Evolutionary conservation across 768 basidiomycete genomes (phyloP).

Genomic region (Nidula microcarpa): DNA sequence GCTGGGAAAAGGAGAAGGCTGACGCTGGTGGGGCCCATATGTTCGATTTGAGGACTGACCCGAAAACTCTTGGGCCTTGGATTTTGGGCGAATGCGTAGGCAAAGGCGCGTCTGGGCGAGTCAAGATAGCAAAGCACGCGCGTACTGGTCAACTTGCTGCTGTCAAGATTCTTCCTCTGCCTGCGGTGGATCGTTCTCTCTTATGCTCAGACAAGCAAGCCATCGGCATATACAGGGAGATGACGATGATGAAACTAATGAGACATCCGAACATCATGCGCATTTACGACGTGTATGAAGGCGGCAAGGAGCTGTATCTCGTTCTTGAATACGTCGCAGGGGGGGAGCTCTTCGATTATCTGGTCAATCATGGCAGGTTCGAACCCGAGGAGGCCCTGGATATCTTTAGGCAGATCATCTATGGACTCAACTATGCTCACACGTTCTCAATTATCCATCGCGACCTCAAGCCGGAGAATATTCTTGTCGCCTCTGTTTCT

Average conservation of each 20-base stretch:
- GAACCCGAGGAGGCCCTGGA: slow-evolving; percentile 78
- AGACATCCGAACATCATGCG: slow-evolving; percentile 96
- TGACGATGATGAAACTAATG: slow-evolving; percentile 99
- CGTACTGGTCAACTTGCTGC: slow-evolving; percentile 90
- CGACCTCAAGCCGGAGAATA: slow-evolving; percentile 97
- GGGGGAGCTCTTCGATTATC: slow-evolving; percentile 94
- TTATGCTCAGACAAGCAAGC: slow-evolving; percentile 64
- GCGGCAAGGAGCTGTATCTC: slow-evolving; percentile 85
- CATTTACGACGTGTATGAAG: slow-evolving; percentile 95
- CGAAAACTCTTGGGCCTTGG: slow-evolving; percentile 88
- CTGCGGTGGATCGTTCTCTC: slow-evolving; percentile 72
- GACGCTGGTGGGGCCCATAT: slow-evolving; percentile 69
- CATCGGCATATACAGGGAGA: slow-evolving; percentile 89
- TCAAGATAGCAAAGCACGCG: slow-evolving; percentile 88
- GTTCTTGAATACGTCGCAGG: slow-evolving; percentile 95
- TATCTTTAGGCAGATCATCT: slow-evolving; percentile 95
- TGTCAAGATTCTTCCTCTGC: slow-evolving; percentile 90
- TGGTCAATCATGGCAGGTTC: slow-evolving; percentile 85
- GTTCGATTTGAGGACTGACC: slow-evolving; percentile 83
- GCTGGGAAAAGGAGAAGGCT: slow-evolving; percentile 86
- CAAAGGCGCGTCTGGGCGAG: slow-evolving; percentile 91
- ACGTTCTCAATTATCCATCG: slow-evolving; percentile 97
- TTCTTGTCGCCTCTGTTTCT: slow-evolving; percentile 79
- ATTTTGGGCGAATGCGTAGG: slow-evolving; percentile 91
- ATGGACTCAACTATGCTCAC: slow-evolving; percentile 95